Evolutionary conservation across 331 rosid genomes (phyloP).

Genomic region (Pyrus hybrid): DNA sequence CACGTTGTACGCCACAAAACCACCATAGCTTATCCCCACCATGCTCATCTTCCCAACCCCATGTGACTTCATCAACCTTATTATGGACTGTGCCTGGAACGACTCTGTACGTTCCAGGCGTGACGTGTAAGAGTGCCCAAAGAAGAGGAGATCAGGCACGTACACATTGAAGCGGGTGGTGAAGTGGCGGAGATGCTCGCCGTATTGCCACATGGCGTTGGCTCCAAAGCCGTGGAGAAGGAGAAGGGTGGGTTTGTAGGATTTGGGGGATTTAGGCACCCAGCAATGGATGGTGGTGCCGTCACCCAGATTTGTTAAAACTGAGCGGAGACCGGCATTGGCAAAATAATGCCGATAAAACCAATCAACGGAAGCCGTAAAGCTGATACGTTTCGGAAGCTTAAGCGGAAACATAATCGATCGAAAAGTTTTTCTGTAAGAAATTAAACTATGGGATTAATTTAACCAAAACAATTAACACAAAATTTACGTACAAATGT

Average conservation of each 20-base stretch:
- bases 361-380: constrained; percentile 56
- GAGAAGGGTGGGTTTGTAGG: constrained; percentile 39
- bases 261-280: constrained; percentile 43
- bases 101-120: constrained; percentile 43
- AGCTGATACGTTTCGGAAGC: constrained; percentile 29
- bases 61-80: constrained; percentile 42
- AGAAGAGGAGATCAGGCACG: constrained; percentile 70
- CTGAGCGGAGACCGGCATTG: constrained; percentile 55
- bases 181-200: constrained; percentile 43
- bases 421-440: neutral
- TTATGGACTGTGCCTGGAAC: constrained; percentile 51
- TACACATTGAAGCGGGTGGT: constrained; percentile 39
- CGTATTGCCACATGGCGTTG: constrained; percentile 80
- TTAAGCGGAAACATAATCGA: constrained; percentile 3
- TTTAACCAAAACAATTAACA: neutral
- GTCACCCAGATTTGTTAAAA: constrained; percentile 32
- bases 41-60: constrained; percentile 38
- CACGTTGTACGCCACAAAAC: constrained; percentile 56
- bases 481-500: neutral
- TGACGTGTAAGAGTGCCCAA: constrained; percentile 50
- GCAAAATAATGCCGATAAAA: constrained; percentile 38
- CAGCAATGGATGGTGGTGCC: constrained; percentile 70
- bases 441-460: neutral
- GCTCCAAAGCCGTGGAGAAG: constrained; percentile 73
- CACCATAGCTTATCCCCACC: constrained; percentile 80